These are phyloP conservation scores for Wickerhamomyces rabaulensis DNA, from an alignment of 805 yeast genomes.

Conservation along the genomic window DNA sequence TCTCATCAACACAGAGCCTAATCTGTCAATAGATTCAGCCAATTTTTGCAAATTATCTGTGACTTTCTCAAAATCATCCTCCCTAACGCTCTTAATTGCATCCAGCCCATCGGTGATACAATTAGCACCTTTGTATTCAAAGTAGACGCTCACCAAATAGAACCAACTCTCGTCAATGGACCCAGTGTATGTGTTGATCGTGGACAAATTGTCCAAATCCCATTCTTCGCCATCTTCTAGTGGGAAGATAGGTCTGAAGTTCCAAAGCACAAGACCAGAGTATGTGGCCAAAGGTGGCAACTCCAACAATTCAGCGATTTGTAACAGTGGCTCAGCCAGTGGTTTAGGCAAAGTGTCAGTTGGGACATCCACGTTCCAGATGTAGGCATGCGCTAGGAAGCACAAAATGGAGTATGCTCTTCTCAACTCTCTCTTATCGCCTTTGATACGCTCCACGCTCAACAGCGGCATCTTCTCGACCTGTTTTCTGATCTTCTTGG, in stretches of 20 bases:
- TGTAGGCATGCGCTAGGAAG: conserved; percentile 81
- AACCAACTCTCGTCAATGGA: conserved; percentile 92
- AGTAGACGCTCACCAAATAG: conserved; percentile 79
- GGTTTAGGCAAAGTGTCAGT: conserved; percentile 58
- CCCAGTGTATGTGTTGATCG: conserved; percentile 84
- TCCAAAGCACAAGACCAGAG: conserved; percentile 87
- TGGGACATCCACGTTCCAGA: conserved; percentile 75
- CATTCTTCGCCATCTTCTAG: conserved; percentile 23
- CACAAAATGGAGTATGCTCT: conserved; percentile 80
- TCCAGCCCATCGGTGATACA: conserved; percentile 63
- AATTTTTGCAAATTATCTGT: conserved; percentile 48
- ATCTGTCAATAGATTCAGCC: conserved; percentile 69
- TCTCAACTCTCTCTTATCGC: conserved; percentile 48
- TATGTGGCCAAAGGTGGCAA: conserved; percentile 87
- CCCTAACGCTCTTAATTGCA: conserved; percentile 53
- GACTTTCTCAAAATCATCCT: conserved; percentile 37
- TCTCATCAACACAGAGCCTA: conserved; percentile 67
- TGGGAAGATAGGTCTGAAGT: conserved; percentile 61
- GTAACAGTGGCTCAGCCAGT: conserved; percentile 66
- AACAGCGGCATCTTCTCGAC: conserved; percentile 65
- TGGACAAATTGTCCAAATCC: conserved; percentile 65
- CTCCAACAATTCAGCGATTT: conserved; percentile 52
- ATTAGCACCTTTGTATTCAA: conserved; percentile 77
- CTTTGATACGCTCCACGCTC: conserved; percentile 34
- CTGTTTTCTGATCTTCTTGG: conserved; percentile 53